phyloP scores from a whole-genome alignment of 441 rosid species.

The Viola pubescens region DNA sequence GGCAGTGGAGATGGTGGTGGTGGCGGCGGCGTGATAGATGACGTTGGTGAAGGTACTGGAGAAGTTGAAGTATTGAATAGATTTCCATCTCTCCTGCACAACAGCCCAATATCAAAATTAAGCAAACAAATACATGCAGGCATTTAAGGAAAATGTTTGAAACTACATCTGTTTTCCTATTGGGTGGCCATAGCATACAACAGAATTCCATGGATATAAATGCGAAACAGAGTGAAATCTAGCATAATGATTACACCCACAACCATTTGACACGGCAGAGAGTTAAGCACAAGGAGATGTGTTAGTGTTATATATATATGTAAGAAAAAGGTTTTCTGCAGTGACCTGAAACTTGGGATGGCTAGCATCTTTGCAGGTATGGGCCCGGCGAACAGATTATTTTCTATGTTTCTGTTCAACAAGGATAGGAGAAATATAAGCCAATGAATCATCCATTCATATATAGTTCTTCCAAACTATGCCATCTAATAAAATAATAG shows the following conservation, averaged over 20 bases:
- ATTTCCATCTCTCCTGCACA: conserved; percentile 74
- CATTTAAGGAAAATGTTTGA: conserved; percentile 4
- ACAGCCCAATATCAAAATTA: conserved; percentile 18
- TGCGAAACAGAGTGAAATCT: conserved; percentile 1
- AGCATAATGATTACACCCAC: not conserved
- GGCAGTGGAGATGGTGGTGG: conserved; percentile 39
- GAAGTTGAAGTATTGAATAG: conserved; percentile 46
- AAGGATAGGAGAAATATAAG: conserved; percentile 7
- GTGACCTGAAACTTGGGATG: conserved; percentile 64
- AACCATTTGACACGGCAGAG: not conserved
- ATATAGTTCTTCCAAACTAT: conserved; percentile 1
- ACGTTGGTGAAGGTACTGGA: conserved; percentile 49
- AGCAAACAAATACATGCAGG: not conserved
- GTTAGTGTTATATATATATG: not conserved
- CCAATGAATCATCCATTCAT: not conserved
- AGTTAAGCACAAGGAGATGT: not conserved
- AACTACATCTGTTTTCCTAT: conserved; percentile 1
- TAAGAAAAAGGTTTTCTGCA: not conserved
- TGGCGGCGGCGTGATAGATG: conserved; percentile 38
- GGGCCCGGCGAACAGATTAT: conserved; percentile 74
- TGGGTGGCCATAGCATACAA: not conserved
- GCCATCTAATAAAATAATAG: not conserved
- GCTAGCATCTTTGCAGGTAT: conserved; percentile 65
- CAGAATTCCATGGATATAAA: not conserved
- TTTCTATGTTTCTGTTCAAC: conserved; percentile 71